Conservation (phyloP, 1,139 yeast genomes). For the Wickerhamiella pararugosa region DNA sequence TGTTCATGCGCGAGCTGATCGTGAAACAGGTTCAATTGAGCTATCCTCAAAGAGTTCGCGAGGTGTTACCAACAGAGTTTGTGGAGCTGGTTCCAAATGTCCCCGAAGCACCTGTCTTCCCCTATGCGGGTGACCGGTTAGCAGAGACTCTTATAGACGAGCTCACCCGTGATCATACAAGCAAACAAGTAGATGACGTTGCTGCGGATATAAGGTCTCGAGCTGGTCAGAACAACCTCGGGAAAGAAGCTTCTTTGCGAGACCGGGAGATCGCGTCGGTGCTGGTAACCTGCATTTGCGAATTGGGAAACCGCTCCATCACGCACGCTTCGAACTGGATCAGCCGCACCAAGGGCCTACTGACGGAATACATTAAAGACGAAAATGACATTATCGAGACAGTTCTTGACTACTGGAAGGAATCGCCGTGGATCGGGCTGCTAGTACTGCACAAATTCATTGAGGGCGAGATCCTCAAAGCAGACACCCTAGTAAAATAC, state of each 20-base stretch:
- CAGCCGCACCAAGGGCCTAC: conserved; percentile 37
- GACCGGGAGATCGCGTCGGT: conserved; percentile 41
- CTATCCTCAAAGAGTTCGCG: conserved; percentile 55
- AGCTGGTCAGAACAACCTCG: conserved; percentile 22
- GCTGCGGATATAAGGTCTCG: conserved; percentile 24
- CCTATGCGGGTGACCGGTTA: conserved; percentile 26
- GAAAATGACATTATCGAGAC: conserved; percentile 18
- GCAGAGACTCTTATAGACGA: conserved; percentile 24
- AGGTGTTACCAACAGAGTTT: conserved; percentile 65
- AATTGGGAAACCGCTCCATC: conserved; percentile 77
- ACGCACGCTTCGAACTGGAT: conserved; percentile 71
- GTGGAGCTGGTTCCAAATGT: conserved; percentile 35
- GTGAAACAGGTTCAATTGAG: conserved; percentile 69
- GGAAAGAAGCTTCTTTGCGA: conserved; percentile 25
- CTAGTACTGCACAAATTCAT: conserved; percentile 32
- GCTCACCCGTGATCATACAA: conserved; percentile 15
- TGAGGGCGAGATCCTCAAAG: conserved; percentile 35
- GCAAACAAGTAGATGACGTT: conserved; percentile 18
- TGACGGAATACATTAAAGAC: conserved; percentile 32
- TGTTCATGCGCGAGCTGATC: conserved; percentile 64
- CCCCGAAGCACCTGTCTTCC: conserved; percentile 35
- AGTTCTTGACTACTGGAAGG: conserved; percentile 65
- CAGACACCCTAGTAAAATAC: conserved; percentile 23
- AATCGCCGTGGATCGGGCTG: conserved; percentile 69
- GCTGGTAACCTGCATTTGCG: conserved; percentile 57